Evolutionary conservation across 2,329 filamentous ascomycete species (phyloP).

Genomic region (Colletotrichum scovillei): DNA sequence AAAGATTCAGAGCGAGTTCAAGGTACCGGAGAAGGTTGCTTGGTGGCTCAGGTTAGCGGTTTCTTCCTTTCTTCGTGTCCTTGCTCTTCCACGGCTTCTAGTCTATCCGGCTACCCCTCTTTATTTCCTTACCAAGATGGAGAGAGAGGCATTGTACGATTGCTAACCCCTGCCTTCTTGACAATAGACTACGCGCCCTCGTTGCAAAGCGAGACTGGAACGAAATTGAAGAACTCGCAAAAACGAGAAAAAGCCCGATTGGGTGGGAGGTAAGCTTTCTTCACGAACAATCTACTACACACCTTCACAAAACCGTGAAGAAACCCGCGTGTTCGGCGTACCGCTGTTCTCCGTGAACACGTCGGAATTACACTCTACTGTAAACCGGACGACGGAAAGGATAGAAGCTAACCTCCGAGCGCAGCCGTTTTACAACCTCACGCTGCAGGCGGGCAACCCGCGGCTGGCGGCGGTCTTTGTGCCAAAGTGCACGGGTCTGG

Average conservation of each 20-base stretch:
- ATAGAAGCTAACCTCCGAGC: background rate
- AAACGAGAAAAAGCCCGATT: conserved; percentile 87
- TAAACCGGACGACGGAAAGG: background rate
- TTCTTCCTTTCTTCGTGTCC: too few species aligned
- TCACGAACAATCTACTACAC: background rate
- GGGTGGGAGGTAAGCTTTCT: conserved; percentile 84
- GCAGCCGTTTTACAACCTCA: conserved; percentile 91
- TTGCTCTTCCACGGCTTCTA: too few species aligned
- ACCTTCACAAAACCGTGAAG: background rate
- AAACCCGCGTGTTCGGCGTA: background rate
- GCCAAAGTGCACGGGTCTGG: conserved; percentile 82
- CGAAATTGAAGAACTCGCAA: conserved; percentile 88
- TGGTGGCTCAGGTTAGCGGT: conserved; percentile 79
- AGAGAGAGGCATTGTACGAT: background rate
- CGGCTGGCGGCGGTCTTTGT: conserved; percentile 87
- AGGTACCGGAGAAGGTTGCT: conserved; percentile 87
- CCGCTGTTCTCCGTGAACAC: background rate
- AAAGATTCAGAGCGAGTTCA: conserved; percentile 92
- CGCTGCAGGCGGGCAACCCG: conserved; percentile 88
- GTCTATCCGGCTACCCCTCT: background rate
- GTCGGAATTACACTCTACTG: background rate
- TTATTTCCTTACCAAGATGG: conserved; percentile 7
- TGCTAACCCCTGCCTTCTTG: conserved; percentile 5
- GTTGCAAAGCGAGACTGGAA: conserved; percentile 92
- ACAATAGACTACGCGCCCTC: conserved; percentile 78